phyloP scores from a whole-genome alignment of 148 eudicot species.

The Amaranthus palmeri region DNA sequence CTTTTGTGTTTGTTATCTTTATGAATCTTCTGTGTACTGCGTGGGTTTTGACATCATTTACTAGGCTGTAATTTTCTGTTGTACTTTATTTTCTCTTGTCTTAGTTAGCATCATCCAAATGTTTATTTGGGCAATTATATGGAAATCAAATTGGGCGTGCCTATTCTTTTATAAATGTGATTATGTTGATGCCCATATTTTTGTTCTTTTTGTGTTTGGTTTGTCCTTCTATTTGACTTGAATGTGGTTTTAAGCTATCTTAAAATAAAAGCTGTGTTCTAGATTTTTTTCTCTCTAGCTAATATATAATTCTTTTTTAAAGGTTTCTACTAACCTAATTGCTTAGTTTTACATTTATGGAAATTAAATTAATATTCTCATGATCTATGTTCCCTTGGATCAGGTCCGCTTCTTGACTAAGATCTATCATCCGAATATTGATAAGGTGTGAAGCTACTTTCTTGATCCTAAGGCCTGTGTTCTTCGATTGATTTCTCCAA shows the following conservation, averaged over 20 bases:
- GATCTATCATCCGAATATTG: conserved; percentile 97
- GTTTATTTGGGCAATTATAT: background rate
- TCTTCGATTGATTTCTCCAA: background rate
- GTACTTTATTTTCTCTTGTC: background rate
- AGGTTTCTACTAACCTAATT: background rate
- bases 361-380: background rate
- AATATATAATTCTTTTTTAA: background rate
- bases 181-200: background rate
- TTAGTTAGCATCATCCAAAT: background rate
- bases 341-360: background rate
- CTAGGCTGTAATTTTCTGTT: background rate
- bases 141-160: background rate
- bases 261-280: background rate
- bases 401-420: conserved; percentile 98
- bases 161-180: background rate
- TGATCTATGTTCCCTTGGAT: conserved; percentile 8
- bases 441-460: conserved; percentile 53
- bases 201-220: background rate
- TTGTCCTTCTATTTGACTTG: background rate
- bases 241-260: conserved; percentile 3
- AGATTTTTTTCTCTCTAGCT: background rate
- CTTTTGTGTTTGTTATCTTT: too few species aligned
- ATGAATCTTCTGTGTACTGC: background rate
- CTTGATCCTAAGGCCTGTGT: background rate
- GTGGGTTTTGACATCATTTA: background rate